These are phyloP conservation scores for Filosporella fistucella DNA, from an alignment of 495 filamentous ascomycete genomes.

Conservation along the genomic window DNA sequence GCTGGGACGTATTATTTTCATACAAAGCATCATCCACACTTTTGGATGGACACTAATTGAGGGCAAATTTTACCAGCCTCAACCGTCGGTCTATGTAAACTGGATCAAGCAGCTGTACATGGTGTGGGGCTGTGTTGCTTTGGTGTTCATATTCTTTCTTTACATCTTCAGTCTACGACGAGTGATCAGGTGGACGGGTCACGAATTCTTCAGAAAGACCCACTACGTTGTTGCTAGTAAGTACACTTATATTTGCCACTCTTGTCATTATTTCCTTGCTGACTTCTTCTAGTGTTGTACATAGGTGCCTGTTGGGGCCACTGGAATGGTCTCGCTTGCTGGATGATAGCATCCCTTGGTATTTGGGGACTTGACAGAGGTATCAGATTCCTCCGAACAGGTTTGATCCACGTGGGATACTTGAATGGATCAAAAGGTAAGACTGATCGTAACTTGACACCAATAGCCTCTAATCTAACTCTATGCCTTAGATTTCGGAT, in stretches of 20 bases:
- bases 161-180: conserved; percentile 47
- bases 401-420: conserved; percentile 47
- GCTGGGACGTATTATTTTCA: conserved; percentile 59
- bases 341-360: conserved; percentile 54
- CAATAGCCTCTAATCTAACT: neutral
- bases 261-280: no score
- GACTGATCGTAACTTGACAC: neutral
- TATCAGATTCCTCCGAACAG: conserved; percentile 44
- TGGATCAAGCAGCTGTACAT: conserved; percentile 55
- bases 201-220: conserved; percentile 61
- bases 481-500: conserved; percentile 30
- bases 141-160: conserved; percentile 51
- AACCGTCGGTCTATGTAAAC: conserved; percentile 45
- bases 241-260: no score
- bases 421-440: conserved; percentile 24
- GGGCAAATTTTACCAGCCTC: conserved; percentile 57
- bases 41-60: conserved; percentile 62
- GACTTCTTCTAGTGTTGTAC: no score
- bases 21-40: conserved; percentile 58
- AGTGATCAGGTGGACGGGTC: conserved; percentile 56
- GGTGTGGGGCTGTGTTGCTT: conserved; percentile 57
- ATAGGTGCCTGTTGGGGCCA: conserved; percentile 66
- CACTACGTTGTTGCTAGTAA: conserved; percentile 62
- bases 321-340: conserved; percentile 57
- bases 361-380: conserved; percentile 52